Conservation (phyloP, 108 stramenopile genomes). For the Epithemia pelagica region DNA sequence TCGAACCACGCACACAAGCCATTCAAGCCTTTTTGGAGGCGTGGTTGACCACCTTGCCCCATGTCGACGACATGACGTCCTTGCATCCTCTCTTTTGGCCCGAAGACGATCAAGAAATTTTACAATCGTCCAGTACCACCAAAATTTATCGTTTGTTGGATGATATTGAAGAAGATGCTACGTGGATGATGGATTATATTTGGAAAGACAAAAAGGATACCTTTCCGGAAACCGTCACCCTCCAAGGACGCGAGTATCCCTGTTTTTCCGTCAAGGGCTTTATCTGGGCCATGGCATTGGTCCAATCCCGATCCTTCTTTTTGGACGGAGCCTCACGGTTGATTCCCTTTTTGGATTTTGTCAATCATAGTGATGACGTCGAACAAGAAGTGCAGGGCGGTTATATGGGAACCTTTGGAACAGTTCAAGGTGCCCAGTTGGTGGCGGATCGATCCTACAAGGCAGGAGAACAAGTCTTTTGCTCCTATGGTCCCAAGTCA, state of each 20-base stretch:
- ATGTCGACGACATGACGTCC: constrained; percentile 21
- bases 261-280: constrained; percentile 65
- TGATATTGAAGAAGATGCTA: constrained; percentile 78
- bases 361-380: constrained; percentile 73
- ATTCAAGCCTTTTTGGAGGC: constrained; percentile 46
- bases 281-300: constrained; percentile 76
- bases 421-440: constrained; percentile 58
- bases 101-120: constrained; percentile 69
- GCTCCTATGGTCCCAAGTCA: constrained; percentile 86
- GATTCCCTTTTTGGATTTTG: constrained; percentile 76
- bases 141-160: constrained; percentile 75
- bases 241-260: constrained; percentile 34
- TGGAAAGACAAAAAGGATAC: constrained; percentile 43
- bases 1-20: constrained; percentile 26
- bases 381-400: constrained; percentile 46
- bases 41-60: constrained; percentile 58
- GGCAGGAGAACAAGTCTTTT: constrained; percentile 61
- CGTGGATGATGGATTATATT: constrained; percentile 58
- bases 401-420: constrained; percentile 60
- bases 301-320: constrained; percentile 75
- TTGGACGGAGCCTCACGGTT: constrained; percentile 75
- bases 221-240: constrained; percentile 40
- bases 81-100: constrained; percentile 70
- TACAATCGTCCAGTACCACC: constrained; percentile 68
- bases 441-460: constrained; percentile 28